These are phyloP conservation scores for Stylonectria norvegica DNA, from an alignment of 2,329 filamentous ascomycete species.

Conservation along the genomic window DNA sequence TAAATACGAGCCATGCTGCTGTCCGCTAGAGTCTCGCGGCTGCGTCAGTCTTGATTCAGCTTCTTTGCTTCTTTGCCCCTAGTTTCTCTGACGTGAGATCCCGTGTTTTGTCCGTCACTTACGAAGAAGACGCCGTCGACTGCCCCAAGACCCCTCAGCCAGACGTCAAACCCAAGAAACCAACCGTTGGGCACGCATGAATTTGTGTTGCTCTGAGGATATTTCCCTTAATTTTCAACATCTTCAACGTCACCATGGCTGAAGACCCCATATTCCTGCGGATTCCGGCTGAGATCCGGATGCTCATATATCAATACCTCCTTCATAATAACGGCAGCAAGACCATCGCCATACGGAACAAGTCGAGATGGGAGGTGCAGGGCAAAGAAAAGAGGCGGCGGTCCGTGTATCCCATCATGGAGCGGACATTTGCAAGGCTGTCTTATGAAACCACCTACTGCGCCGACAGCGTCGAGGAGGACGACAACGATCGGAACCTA, in stretches of 20 bases:
- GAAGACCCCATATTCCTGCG: slow-evolving; percentile 28
- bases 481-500: slow-evolving; percentile 26
- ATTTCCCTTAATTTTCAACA: too few species aligned
- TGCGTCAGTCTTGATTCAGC: slow-evolving; percentile 10
- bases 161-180: slow-evolving; percentile 11
- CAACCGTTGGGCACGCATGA: too few species aligned
- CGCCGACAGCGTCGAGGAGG: slow-evolving; percentile 18
- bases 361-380: slow-evolving; percentile 27
- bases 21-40: neutral
- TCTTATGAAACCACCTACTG: slow-evolving; percentile 53
- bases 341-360: slow-evolving; percentile 39
- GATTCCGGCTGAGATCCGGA: slow-evolving; percentile 40
- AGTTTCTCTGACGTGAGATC: slow-evolving; percentile 20
- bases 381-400: slow-evolving; percentile 22
- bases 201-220: too few species aligned
- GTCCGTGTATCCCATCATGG: slow-evolving; percentile 41
- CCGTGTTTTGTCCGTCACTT: slow-evolving; percentile 9
- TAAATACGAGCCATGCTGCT: slow-evolving; percentile 15
- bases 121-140: slow-evolving; percentile 10
- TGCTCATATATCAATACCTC: slow-evolving; percentile 43
- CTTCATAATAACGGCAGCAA: slow-evolving; percentile 39
- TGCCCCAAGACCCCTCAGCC: slow-evolving; percentile 8
- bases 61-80: slow-evolving; percentile 2
- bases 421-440: slow-evolving; percentile 37
- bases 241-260: slow-evolving; percentile 21